Evolutionary conservation across 2,329 filamentous ascomycete genomes (phyloP), one percentile per base, ranked within the genome.

Genomic region (Sclerotinia spermophila): DNA sequence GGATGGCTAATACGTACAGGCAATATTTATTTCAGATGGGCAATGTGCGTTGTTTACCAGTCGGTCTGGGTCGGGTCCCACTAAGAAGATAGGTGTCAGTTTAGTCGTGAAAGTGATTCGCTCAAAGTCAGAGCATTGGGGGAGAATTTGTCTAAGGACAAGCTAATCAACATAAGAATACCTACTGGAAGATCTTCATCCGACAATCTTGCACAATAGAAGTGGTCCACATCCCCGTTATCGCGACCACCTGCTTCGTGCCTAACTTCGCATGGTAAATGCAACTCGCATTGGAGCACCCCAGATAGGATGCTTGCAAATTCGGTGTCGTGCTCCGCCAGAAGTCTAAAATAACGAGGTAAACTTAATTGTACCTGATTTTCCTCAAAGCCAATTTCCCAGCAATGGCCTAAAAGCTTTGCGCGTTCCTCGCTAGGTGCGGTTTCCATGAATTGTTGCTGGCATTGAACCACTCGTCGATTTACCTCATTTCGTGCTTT

Each of bases 141-240:
- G 6, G 27, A 27, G 53, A 5, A 19, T 11, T 5, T 30, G n/a
- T 53, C n/a, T 53, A 27, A 53, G 17, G 13, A 6, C 11, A 17
- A 27, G 27, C 8, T 5, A 7, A 33, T 44, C 5, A 33, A 24
- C 17, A 30, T 19, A 21, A 11, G 13, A 45, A 3, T 13, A 40
- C 62, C n/a, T 66, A 53, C 62, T 6, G 62, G 62, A 4, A 66
- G 8, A 15, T 66, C 45, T 19, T 38, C 30, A 19, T 66, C 62
- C 10, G 17, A 21, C 15, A 53, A 24, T 38, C 38, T 27, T 53
- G 33, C 45, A 17, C 45, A 66, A 66, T 11, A 53, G 11, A 66
- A 66, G 10, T 66, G 24, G 27, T 66, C 7, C 7, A 2, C 10
- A 35, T n/a, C 11, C 13, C 1, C n/a, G 4, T 7, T 3, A 53